These are phyloP conservation scores for Boletus coccyginus DNA, from an alignment of 768 basidiomycete genomes.

Conservation along the genomic window DNA sequence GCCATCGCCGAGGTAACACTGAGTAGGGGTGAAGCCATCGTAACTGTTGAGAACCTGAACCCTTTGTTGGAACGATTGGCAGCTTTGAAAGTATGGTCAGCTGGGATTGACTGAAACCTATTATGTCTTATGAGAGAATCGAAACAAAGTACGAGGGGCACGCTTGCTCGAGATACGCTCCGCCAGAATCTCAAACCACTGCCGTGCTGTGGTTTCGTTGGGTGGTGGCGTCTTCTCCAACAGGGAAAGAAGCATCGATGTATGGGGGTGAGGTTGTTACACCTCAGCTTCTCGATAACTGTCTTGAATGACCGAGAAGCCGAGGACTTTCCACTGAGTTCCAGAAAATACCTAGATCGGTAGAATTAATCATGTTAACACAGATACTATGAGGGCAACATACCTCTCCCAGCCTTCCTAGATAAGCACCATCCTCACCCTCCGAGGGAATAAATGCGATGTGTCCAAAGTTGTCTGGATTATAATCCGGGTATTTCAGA, in stretches of 20 bases:
- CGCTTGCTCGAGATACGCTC: slow-evolving; percentile 56
- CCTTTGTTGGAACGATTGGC: slow-evolving; percentile 65
- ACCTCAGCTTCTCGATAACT: slow-evolving; percentile 48
- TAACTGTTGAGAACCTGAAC: slow-evolving; percentile 28
- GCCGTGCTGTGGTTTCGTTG: slow-evolving; percentile 49
- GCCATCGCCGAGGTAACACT: slow-evolving; percentile 66
- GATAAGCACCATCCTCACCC: slow-evolving; percentile 44
- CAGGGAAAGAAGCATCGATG: slow-evolving; percentile 53
- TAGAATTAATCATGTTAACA: background rate
- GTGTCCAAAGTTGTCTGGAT: slow-evolving; percentile 50
- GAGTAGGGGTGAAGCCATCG: slow-evolving; percentile 56
- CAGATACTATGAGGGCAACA: background rate
- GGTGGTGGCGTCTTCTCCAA: slow-evolving; percentile 60
- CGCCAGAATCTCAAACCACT: slow-evolving; percentile 70
- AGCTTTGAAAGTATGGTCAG: slow-evolving; percentile 54
- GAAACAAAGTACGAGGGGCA: background rate
- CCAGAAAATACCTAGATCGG: slow-evolving; percentile 62
- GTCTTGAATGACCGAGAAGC: slow-evolving; percentile 68
- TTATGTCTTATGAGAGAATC: background rate
- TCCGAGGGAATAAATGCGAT: slow-evolving; percentile 80
- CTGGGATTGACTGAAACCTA: slow-evolving; percentile 60
- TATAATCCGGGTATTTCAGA: slow-evolving; percentile 58
- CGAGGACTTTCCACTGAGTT: slow-evolving; percentile 66
- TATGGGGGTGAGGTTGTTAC: slow-evolving; percentile 69
- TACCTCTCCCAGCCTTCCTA: slow-evolving; percentile 69